Evolutionary conservation across 2,329 filamentous ascomycete species (phyloP).

Genomic region (Claviceps spartinae): DNA sequence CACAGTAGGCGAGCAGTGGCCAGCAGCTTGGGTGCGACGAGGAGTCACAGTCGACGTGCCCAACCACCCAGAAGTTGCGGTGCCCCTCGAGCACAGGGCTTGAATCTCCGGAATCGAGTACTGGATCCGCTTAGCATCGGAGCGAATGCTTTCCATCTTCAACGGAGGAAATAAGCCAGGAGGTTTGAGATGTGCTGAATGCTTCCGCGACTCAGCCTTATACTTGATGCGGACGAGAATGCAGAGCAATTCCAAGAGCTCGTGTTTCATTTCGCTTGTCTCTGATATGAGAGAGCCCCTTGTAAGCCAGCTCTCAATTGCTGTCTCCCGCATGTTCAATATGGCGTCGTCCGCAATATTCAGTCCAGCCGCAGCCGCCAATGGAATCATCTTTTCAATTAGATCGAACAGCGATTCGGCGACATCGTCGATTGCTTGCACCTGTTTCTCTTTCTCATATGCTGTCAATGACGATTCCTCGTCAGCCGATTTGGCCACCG

Average conservation of each 20-base stretch:
- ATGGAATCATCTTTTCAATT: conserved; percentile 9
- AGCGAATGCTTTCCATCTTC: not conserved
- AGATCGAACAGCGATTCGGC: conserved; percentile 9
- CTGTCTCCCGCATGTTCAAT: conserved; percentile 14
- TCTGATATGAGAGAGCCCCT: conserved; percentile 13
- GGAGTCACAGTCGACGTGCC: not conserved
- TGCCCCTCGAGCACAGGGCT: not conserved
- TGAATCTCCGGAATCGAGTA: conserved; percentile 3
- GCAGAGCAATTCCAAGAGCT: conserved; percentile 11
- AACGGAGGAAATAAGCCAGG: not conserved
- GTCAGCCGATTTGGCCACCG: not conserved
- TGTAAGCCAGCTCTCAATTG: conserved; percentile 14
- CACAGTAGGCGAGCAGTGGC: not conserved
- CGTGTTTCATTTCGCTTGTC: conserved; percentile 11
- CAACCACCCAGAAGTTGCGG: not conserved
- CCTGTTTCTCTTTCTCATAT: not conserved
- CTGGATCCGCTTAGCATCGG: not conserved
- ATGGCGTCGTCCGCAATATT: conserved; percentile 5
- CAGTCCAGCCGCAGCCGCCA: conserved; percentile 6
- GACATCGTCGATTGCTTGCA: conserved; percentile 5
- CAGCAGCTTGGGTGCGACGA: not conserved
- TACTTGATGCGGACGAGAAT: conserved; percentile 11
- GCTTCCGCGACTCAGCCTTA: conserved; percentile 10
- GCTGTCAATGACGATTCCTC: conserved; percentile 1
- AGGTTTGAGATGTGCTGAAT: not conserved